Evolutionary conservation across 2,329 filamentous ascomycete species (phyloP).

Genomic region (Fusarium bulbicola): DNA sequence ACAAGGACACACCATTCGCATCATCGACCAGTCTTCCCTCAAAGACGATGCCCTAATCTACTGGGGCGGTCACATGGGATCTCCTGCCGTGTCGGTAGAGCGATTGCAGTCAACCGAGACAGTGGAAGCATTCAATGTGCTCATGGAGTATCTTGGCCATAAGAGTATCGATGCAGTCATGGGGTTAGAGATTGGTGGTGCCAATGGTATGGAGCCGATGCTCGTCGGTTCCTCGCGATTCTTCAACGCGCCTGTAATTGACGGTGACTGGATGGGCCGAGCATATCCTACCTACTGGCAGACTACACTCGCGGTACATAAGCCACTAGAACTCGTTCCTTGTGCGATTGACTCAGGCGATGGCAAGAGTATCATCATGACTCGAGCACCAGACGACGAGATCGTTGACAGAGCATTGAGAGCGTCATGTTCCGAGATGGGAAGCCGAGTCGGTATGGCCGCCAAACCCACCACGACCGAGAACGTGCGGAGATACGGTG

Average conservation of each 20-base stretch:
- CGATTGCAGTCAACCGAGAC: constrained; percentile 1
- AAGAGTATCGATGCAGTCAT: constrained; percentile 4
- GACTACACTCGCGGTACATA: constrained; percentile 2
- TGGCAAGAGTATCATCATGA: constrained; percentile 7
- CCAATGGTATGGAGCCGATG: constrained; percentile 16
- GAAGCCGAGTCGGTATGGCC: neutral
- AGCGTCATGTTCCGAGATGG: neutral
- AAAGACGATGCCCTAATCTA: neutral
- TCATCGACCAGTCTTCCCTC: neutral
- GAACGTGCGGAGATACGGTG: neutral
- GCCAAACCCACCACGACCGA: neutral
- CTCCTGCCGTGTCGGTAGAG: constrained; percentile 19
- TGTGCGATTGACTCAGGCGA: constrained; percentile 7
- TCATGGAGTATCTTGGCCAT: neutral
- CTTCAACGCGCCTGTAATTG: constrained; percentile 4
- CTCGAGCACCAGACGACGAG: neutral
- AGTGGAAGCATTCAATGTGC: neutral
- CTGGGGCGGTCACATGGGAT: constrained; percentile 16
- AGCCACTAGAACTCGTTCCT: neutral
- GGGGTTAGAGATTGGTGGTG: constrained; percentile 27
- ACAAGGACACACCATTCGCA: neutral
- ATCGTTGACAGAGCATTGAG: neutral
- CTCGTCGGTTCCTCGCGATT: neutral
- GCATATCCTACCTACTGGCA: constrained; percentile 29
- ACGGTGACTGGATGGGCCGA: constrained; percentile 28